Evolutionary conservation across 176 grass and related monocot species (phyloP), one percentile per base, ranked within the genome.

Genomic region (Tuctoria greenei): DNA sequence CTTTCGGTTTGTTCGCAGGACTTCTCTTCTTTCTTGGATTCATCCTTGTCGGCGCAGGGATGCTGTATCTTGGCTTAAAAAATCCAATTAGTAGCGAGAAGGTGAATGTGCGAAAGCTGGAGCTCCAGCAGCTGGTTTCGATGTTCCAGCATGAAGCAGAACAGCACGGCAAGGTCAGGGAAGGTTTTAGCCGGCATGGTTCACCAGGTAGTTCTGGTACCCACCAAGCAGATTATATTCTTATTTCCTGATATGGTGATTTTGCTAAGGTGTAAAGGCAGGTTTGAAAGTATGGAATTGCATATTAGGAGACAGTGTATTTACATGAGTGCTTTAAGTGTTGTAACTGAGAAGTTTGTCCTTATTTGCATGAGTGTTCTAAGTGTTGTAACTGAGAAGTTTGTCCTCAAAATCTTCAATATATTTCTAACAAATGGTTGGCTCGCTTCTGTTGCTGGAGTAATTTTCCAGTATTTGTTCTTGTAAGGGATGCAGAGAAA

Each of bases 141-240:
- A 83, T 88, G 92, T 99, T 99, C 67, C 89, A 95, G 75, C 89
- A 99, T 52, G 95, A 95, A 82, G 95, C 91, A 5, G 91, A 99
- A 73, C 84, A 88, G 50, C 95, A 99, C 4, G 91, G 89, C 34
- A 99, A 95, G 67, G 95, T 95, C 59, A 90, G 95, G 87, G 91
- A 99, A 70, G 86, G 73, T 13, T 7, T 95, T 70, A 84, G 62
- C 45, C 46, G 54, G 63, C 79, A 90, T 21, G 73, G 58, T 17
- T 54, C 63, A 15, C 75, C 72, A 7, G 76, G 73, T 0, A 72
- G 60, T 73, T 82, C 84, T 44, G 12, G n/a, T 38, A 28, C 82
- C 44, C 83, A 82, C 24, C 83, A 75, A 9, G 84, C 73, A 77
- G 89, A 76, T 26, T 90, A 92, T 49, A 66, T 94, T 83, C 68